phyloP scores from a whole-genome alignment of 2,329 filamentous ascomycete species.

The Diaporthe helianthi region DNA sequence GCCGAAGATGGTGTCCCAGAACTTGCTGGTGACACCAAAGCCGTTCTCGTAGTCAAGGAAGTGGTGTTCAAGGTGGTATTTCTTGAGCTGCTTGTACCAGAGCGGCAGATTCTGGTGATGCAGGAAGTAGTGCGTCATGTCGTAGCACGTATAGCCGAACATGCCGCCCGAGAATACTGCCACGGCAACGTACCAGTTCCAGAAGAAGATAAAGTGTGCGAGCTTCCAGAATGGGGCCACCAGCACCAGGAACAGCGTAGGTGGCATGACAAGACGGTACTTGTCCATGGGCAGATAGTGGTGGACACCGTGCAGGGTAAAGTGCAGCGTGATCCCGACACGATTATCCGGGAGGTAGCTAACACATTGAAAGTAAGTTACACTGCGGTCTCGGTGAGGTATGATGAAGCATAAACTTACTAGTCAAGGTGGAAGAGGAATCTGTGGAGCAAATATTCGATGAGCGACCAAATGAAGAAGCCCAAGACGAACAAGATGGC shows the following conservation, averaged over 20 bases:
- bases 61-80: slow-evolving; percentile 96
- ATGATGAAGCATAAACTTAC: slow-evolving; percentile 58
- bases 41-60: slow-evolving; percentile 98
- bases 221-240: slow-evolving; percentile 93
- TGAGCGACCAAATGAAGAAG: slow-evolving; percentile 81
- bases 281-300: slow-evolving; percentile 99
- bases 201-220: slow-evolving; percentile 81
- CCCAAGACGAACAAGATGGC: slow-evolving; percentile 73
- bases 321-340: slow-evolving; percentile 85
- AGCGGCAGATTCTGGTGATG: slow-evolving; percentile 91
- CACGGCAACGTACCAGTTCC: slow-evolving; percentile 82
- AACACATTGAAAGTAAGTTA: slow-evolving; percentile 22
- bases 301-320: slow-evolving; percentile 94
- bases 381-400: not conserved
- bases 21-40: slow-evolving; percentile 93
- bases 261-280: slow-evolving; percentile 96
- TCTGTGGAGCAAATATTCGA: slow-evolving; percentile 89
- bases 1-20: slow-evolving; percentile 94
- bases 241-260: slow-evolving; percentile 81
- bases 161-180: slow-evolving; percentile 88
- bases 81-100: slow-evolving; percentile 93
- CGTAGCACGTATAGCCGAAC: slow-evolving; percentile 95
- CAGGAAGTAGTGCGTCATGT: slow-evolving; percentile 97
- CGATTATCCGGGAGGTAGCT: slow-evolving; percentile 92
- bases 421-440: slow-evolving; percentile 94